Conservation (phyloP, 768 basidiomycete species). For the Leccinum truebloodii region DNA sequence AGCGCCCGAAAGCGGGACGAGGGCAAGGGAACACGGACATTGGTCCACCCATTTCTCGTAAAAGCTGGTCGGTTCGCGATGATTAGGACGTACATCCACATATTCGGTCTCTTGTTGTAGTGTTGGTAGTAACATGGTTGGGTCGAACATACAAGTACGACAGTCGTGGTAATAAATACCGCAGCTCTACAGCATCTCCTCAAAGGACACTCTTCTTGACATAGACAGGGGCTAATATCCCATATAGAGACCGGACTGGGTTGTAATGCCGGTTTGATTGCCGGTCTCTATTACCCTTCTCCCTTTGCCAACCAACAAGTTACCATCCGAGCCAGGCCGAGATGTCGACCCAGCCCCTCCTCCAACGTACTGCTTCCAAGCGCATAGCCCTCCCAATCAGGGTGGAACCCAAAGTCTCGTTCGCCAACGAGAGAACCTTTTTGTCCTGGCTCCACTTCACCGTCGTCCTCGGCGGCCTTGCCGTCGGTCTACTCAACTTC, state of each 20-base stretch:
- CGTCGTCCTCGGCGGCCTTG: slow-evolving; percentile 94
- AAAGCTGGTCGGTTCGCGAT: slow-evolving; percentile 38
- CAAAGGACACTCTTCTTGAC: background rate
- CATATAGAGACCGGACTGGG: slow-evolving; percentile 2
- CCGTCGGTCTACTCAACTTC: slow-evolving; percentile 96
- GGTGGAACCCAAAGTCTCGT: slow-evolving; percentile 93
- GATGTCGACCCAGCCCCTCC: slow-evolving; percentile 98
- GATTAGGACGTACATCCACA: slow-evolving; percentile 20
- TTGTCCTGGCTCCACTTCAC: slow-evolving; percentile 99
- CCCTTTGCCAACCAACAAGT: background rate
- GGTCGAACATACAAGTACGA: background rate
- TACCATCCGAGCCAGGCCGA: background rate
- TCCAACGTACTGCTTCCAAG: slow-evolving; percentile 91
- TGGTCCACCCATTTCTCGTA: slow-evolving; percentile 54
- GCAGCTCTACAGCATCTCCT: slow-evolving; percentile 10
- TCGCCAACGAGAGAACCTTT: slow-evolving; percentile 94
- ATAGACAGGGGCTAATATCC: slow-evolving; percentile 21
- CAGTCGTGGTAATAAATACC: slow-evolving; percentile 6
- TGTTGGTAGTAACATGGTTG: slow-evolving; percentile 15
- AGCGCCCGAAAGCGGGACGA: slow-evolving; percentile 2
- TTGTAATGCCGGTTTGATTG: slow-evolving; percentile 17
- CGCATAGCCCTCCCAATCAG: slow-evolving; percentile 96
- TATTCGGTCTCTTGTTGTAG: slow-evolving; percentile 26
- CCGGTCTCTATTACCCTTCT: background rate
- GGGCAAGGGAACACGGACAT: slow-evolving; percentile 35